Evolutionary conservation across 108 stramenopile species (phyloP).

Genomic region (Aurantiochytrium sp.): DNA sequence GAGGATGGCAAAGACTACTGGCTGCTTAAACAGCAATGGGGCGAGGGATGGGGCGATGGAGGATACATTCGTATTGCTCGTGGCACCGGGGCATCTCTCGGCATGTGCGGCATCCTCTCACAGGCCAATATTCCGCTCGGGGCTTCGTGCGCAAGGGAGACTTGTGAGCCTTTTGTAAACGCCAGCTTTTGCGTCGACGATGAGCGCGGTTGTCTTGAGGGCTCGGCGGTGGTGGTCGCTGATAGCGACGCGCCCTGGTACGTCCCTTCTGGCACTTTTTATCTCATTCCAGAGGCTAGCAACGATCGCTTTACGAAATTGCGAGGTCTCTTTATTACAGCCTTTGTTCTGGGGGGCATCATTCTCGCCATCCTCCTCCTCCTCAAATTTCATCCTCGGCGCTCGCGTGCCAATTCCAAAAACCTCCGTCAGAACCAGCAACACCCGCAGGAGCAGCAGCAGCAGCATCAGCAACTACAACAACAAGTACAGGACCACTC

Average conservation of each 20-base stretch:
- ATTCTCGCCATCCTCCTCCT: too few relatives aligned
- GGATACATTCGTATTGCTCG: slow-evolving; percentile 70
- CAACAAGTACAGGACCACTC: too few relatives aligned
- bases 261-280: not conserved
- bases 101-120: not conserved
- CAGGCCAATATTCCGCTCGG: not conserved
- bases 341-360: too few relatives aligned
- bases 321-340: too few relatives aligned
- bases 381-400: too few relatives aligned
- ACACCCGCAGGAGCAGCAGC: too few relatives aligned
- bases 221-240: not conserved
- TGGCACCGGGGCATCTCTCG: not conserved
- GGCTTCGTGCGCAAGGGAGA: not conserved
- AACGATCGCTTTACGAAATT: too few relatives aligned
- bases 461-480: too few relatives aligned
- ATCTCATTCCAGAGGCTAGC: not conserved
- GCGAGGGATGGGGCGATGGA: slow-evolving; percentile 71
- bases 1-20: slow-evolving; percentile 54
- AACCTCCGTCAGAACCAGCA: too few relatives aligned
- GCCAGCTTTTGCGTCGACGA: not conserved
- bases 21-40: slow-evolving; percentile 79
- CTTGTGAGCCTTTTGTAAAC: not conserved
- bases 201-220: not conserved
- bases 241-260: not conserved
- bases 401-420: too few relatives aligned